phyloP scores from a whole-genome alignment of 768 basidiomycete genomes.

The Naganishia vaughanmartiniae region DNA sequence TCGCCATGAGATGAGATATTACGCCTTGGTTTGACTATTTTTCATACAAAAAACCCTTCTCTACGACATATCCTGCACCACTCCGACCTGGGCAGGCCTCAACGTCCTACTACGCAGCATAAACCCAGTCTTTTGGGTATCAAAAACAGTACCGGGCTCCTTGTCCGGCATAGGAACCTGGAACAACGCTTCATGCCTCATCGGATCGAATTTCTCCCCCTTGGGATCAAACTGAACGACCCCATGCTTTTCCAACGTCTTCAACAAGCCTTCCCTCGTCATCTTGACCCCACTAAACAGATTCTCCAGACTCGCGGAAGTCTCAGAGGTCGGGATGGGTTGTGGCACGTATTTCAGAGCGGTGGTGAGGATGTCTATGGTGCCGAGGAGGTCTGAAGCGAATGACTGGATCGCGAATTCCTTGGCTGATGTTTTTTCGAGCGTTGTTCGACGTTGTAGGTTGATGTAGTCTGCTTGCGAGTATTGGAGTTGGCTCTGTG shows the following conservation, averaged over 20 bases:
- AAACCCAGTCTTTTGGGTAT: slow-evolving; percentile 87
- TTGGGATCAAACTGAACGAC: slow-evolving; percentile 87
- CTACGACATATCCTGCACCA: slow-evolving; percentile 60
- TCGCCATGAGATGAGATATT: too few relatives aligned
- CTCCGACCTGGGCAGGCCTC: slow-evolving; percentile 94
- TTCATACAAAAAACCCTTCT: too few relatives aligned
- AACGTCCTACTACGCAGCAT: slow-evolving; percentile 90
- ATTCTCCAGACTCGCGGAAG: slow-evolving; percentile 53
- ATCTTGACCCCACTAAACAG: slow-evolving; percentile 84
- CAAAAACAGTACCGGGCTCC: slow-evolving; percentile 82
- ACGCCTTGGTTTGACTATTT: too few relatives aligned
- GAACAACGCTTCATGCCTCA: slow-evolving; percentile 90
- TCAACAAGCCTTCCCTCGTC: slow-evolving; percentile 82
- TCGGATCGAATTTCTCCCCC: slow-evolving; percentile 92
- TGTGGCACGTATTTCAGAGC: slow-evolving; percentile 50
- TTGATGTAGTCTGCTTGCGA: slow-evolving; percentile 94
- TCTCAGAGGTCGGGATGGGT: slow-evolving; percentile 54
- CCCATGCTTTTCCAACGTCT: slow-evolving; percentile 86
- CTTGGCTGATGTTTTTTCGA: slow-evolving; percentile 86
- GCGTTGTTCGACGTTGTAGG: slow-evolving; percentile 81
- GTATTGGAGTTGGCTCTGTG: slow-evolving; percentile 81
- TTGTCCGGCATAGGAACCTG: slow-evolving; percentile 83
- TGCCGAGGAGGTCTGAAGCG: slow-evolving; percentile 58
- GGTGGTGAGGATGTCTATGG: slow-evolving; percentile 65
- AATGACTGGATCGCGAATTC: slow-evolving; percentile 92